Evolutionary conservation across 75 land plant species (phyloP).

Genomic region (Adiantum capillusveneris): DNA sequence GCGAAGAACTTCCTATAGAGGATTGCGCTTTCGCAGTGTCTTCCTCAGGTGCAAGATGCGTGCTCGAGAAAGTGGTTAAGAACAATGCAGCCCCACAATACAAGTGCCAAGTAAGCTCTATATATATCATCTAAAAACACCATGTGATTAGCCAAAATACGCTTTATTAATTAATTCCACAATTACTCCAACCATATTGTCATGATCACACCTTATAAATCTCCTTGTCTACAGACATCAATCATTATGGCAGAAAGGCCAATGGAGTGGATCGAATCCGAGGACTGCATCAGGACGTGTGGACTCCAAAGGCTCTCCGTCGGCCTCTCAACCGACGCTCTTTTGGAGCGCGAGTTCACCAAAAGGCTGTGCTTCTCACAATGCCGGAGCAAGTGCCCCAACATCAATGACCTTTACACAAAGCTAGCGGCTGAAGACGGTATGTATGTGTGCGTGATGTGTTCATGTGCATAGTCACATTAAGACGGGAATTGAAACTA

Average conservation of each 20-base stretch:
- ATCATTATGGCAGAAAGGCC: constrained; percentile 9
- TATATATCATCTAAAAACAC: too few species aligned
- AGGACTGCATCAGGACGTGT: constrained; percentile 8
- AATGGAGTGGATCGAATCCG: constrained; percentile 15
- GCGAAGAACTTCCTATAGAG: constrained; percentile 31
- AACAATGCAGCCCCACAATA: too few species aligned
- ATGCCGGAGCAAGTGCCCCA: constrained; percentile 15
- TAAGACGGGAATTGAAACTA: too few species aligned
- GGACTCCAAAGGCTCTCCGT: constrained; percentile 13
- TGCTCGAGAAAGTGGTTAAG: constrained; percentile 20
- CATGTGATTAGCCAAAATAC: too few species aligned
- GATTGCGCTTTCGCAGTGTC: constrained; percentile 49
- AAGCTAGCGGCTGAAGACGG: constrained; percentile 23
- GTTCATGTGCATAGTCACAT: too few species aligned
- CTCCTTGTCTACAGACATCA: constrained; percentile 19
- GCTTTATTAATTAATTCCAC: too few species aligned
- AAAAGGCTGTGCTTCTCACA: constrained; percentile 7
- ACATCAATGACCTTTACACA: constrained; percentile 16
- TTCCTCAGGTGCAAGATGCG: constrained; percentile 35
- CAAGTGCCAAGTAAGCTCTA: constrained; percentile 17
- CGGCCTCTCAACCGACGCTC: constrained; percentile 18
- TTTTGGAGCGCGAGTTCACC: neutral
- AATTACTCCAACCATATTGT: too few species aligned
- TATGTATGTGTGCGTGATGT: too few species aligned
- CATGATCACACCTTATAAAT: too few species aligned